Base-by-base conservation (phyloP, 1,139 yeast genomes). In the Blastobotrys indianensis region DNA sequence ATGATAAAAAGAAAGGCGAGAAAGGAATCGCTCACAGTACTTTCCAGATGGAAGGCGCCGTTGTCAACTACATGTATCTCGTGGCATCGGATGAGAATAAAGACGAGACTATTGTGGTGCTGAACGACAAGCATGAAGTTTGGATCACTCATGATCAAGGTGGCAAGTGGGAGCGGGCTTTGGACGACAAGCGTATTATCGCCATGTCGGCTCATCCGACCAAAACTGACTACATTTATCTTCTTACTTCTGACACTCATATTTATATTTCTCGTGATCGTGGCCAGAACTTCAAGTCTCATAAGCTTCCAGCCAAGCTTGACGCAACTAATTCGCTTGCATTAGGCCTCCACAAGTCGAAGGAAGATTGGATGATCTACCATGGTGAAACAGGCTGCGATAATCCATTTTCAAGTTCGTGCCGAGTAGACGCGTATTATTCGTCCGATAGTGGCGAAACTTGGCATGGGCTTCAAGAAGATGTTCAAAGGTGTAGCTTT, bases 121-220 rank as follows among this genome's bases (percentile, higher is more conserved):
- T 75, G 45, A 83, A 92, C 0, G 63, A 66, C 23, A 66, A 70
- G 32, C 72, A 76, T 33, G 66, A 70, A 8, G 72, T 80, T 1
- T 82, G 67, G 55, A 73, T 86, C 11, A 85, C 96, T 1, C 84
- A 80, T 58, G 81, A 88, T 64, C 94, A 94, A 40, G 97, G 97
- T 16, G 61, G 69, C 2, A 64, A 65, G 1, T 82, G 90, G 68
- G 69, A 70, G 12, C 67, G 68, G 50, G 74, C 66, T 11, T 60
- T 75, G 3, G 66, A 68, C 34, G 39, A 43, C 13, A 81, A 75
- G 16, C 69, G 74, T 17, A 72, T 86, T 37, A 53, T 73, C 4
- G 77, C 76, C 6, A 73, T 83, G 35, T 72, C 73, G 41, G 72
- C 79, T 42, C 92, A 94, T 45, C 75, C 77, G 2, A 74, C 70